Conservation (phyloP, 257 asterid species). For the Rauvolfia tetraphylla region DNA sequence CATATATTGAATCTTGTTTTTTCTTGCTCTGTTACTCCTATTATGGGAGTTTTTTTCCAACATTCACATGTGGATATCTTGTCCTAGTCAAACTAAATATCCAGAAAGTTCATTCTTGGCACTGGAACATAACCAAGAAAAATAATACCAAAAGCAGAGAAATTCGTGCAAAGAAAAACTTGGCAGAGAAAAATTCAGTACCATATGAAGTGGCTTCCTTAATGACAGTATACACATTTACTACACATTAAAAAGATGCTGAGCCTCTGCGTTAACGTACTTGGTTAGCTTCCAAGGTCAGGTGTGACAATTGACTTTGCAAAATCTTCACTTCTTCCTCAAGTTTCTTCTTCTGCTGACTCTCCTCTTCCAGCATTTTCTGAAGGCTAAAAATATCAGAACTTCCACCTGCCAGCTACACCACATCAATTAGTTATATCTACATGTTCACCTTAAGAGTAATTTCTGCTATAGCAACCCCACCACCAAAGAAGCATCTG, state of each 20-base stretch:
- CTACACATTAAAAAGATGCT: constrained; percentile 10
- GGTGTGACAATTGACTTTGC: constrained; percentile 65
- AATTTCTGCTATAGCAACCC: constrained; percentile 7
- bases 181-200: neutral
- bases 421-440: constrained; percentile 33
- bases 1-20: too few relatives aligned
- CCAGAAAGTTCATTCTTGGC: neutral
- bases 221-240: neutral
- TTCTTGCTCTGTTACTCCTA: too few relatives aligned
- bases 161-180: neutral
- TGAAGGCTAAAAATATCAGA: constrained; percentile 54
- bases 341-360: constrained; percentile 68
- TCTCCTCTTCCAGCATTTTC: constrained; percentile 76
- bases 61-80: neutral
- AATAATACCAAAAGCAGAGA: neutral
- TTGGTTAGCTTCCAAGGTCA: constrained; percentile 68
- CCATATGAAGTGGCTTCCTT: neutral
- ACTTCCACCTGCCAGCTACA: constrained; percentile 69
- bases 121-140: neutral
- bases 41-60: too few relatives aligned
- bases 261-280: constrained; percentile 33
- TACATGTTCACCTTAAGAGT: constrained; percentile 22
- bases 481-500: neutral
- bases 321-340: constrained; percentile 88
- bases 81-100: neutral